phyloP scores from a whole-genome alignment of 192 early-diverging fungal genomes.

The Phycomyces nitens region DNA sequence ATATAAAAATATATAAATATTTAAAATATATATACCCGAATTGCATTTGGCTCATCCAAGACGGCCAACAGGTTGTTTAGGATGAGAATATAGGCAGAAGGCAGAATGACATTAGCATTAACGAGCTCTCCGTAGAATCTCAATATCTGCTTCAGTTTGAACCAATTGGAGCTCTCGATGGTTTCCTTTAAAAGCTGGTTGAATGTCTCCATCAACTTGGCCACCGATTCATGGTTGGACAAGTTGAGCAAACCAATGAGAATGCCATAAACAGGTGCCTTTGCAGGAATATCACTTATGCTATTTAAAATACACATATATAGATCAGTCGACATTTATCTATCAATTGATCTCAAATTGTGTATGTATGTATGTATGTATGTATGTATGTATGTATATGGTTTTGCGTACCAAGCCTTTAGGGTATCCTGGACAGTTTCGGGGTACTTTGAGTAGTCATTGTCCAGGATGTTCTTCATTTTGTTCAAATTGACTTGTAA shows the following conservation, averaged over 20 bases:
- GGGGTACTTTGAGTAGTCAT: constrained; percentile 66
- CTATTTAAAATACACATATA: constrained; percentile 30
- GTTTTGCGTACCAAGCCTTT: constrained; percentile 47
- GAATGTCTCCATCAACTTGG: constrained; percentile 62
- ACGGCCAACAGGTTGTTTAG: constrained; percentile 61
- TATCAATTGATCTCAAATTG: too few species aligned
- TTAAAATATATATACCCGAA: neutral
- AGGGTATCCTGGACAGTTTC: constrained; percentile 58
- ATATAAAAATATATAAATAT: too few species aligned
- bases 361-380: too few species aligned
- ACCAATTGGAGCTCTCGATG: constrained; percentile 59
- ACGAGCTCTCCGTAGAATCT: constrained; percentile 82
- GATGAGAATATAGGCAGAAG: constrained; percentile 59
- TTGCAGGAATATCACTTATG: constrained; percentile 71
- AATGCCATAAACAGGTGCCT: constrained; percentile 73
- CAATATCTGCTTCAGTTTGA: constrained; percentile 69
- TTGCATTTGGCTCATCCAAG: constrained; percentile 49
- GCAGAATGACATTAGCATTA: constrained; percentile 70
- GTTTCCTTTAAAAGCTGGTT: constrained; percentile 52
- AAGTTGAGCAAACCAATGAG: constrained; percentile 79
- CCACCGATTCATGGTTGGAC: constrained; percentile 22
- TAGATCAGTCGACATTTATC: neutral
- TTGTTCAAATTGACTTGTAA: constrained; percentile 63
- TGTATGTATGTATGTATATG: too few species aligned
- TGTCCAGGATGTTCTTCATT: constrained; percentile 65